These are phyloP conservation scores for Barnettozyma botsteinii DNA, from an alignment of 805 yeast species.

Conservation along the genomic window DNA sequence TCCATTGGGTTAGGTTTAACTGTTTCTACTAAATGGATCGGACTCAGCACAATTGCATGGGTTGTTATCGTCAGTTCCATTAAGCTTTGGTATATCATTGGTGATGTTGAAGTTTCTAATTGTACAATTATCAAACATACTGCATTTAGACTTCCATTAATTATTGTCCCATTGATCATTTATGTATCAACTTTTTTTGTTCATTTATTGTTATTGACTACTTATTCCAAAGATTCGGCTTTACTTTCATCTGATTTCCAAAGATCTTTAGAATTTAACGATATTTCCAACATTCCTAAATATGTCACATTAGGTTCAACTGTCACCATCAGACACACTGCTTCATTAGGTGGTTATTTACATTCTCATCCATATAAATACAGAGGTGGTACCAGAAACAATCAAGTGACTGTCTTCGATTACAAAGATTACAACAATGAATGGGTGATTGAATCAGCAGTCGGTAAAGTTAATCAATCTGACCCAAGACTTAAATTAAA, in stretches of 20 bases:
- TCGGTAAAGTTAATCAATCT: slow-evolving; percentile 24
- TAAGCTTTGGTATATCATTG: slow-evolving; percentile 59
- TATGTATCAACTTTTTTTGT: slow-evolving; percentile 52
- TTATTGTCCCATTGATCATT: slow-evolving; percentile 50
- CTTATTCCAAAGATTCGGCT: slow-evolving; percentile 51
- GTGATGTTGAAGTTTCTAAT: slow-evolving; percentile 53
- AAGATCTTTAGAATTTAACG: slow-evolving; percentile 42
- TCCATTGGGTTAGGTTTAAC: slow-evolving; percentile 50
- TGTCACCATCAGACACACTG: slow-evolving; percentile 63
- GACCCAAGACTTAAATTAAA: slow-evolving; percentile 26
- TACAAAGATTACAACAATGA: slow-evolving; percentile 58
- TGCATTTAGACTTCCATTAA: slow-evolving; percentile 34
- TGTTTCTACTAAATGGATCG: slow-evolving; percentile 65
- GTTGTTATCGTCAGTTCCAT: slow-evolving; percentile 40
- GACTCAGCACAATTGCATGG: slow-evolving; percentile 65
- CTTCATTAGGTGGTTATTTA: slow-evolving; percentile 68
- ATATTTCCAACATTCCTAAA: slow-evolving; percentile 44
- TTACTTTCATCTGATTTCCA: slow-evolving; percentile 65
- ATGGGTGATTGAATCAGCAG: slow-evolving; percentile 59
- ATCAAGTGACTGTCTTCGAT: slow-evolving; percentile 72
- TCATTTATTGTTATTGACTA: slow-evolving; percentile 45
- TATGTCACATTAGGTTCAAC: slow-evolving; percentile 68
- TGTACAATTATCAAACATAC: slow-evolving; percentile 36
- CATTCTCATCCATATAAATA: slow-evolving; percentile 70
- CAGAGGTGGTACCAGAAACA: slow-evolving; percentile 62